Percentiles rank a stretch among this genome's conserved stretches.
Conservation (phyloP, 1,139 yeast species). For the Pneumocystis sp. region DNA sequence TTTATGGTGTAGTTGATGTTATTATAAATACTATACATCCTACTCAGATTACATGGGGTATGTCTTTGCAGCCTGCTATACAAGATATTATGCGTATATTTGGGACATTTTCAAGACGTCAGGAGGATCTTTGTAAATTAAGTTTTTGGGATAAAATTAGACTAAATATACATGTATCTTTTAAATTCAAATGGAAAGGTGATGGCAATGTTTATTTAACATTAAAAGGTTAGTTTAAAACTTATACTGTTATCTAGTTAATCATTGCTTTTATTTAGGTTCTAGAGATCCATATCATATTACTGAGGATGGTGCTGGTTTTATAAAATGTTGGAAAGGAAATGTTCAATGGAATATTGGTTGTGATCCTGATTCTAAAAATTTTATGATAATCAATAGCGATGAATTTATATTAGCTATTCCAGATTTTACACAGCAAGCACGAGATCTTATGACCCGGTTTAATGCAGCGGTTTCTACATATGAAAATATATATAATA, state of each 20-base stretch:
- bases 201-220: slow-evolving; percentile 33
- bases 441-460: slow-evolving; percentile 3
- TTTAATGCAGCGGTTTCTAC: slow-evolving; percentile 25
- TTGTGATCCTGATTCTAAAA: slow-evolving; percentile 44
- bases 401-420: slow-evolving; percentile 56
- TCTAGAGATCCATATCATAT: slow-evolving; percentile 63
- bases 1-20: slow-evolving; percentile 48
- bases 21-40: slow-evolving; percentile 42
- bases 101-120: slow-evolving; percentile 72
- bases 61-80: slow-evolving; percentile 68
- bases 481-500: background rate
- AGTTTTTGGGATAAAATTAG: slow-evolving; percentile 75
- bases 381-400: slow-evolving; percentile 49
- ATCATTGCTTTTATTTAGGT: slow-evolving; percentile 25
- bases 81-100: slow-evolving; percentile 67
- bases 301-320: slow-evolving; percentile 60
- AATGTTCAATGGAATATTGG: slow-evolving; percentile 48
- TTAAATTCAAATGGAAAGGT: slow-evolving; percentile 33
- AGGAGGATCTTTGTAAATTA: slow-evolving; percentile 62
- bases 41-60: slow-evolving; percentile 72
- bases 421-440: slow-evolving; percentile 28
- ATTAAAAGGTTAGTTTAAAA: slow-evolving; percentile 25
- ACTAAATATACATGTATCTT: slow-evolving; percentile 42
- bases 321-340: slow-evolving; percentile 62
- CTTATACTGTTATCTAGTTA: background rate